These are phyloP conservation scores for Venturia aucupariae DNA, from an alignment of 2,329 filamentous ascomycete genomes.

Conservation along the genomic window DNA sequence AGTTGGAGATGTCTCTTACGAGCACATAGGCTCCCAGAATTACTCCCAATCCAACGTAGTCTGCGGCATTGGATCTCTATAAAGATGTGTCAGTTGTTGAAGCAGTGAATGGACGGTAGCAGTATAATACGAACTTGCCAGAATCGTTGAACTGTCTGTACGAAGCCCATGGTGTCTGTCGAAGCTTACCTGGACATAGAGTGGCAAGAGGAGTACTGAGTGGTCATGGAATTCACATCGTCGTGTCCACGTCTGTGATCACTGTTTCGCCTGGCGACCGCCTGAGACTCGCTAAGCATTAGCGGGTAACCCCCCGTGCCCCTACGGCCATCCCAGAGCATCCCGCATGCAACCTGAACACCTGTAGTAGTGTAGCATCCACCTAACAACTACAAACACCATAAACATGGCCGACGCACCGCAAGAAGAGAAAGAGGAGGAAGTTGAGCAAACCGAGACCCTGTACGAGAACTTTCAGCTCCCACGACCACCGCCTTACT, in stretches of 20 bases:
- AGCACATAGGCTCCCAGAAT: conserved; percentile 60
- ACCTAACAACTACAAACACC: not conserved
- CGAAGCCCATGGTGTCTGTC: not conserved
- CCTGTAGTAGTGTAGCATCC: no score
- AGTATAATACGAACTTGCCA: not conserved
- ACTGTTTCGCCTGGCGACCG: not conserved
- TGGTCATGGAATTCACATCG: not conserved
- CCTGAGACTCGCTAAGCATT: not conserved
- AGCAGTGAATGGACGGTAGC: not conserved
- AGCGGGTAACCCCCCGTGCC: not conserved
- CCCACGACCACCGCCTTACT: conserved; percentile 67
- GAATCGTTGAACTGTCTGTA: not conserved
- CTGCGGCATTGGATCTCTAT: conserved; percentile 73
- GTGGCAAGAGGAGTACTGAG: not conserved
- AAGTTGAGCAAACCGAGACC: not conserved
- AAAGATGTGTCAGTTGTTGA: not conserved
- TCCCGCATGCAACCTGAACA: not conserved
- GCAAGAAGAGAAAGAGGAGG: not conserved
- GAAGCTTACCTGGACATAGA: not conserved
- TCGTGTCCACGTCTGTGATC: no score
- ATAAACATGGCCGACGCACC: not conserved
- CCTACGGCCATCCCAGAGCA: not conserved
- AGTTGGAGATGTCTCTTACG: conserved; percentile 31
- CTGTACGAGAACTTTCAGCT: not conserved
- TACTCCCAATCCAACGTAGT: conserved; percentile 70